phyloP scores from a whole-genome alignment of 495 filamentous ascomycete genomes.

The Polyplosphaeria fusca region DNA sequence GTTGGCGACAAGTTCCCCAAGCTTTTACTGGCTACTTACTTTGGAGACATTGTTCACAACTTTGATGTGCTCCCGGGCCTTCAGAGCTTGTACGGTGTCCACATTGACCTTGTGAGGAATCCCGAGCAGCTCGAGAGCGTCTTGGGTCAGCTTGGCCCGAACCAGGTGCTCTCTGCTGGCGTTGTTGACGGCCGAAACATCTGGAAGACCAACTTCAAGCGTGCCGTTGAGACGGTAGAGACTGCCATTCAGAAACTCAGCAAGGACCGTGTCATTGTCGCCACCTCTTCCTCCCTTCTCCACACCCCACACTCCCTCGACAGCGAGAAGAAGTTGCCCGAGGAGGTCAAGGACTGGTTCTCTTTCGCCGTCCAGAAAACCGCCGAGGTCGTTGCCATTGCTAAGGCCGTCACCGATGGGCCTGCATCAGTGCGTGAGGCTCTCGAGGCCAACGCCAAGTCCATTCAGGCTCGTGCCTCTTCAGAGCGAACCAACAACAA shows the following conservation, averaged over 20 bases:
- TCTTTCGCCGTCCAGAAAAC: conserved; percentile 96
- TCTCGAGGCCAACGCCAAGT: conserved; percentile 91
- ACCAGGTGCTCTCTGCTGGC: conserved; percentile 87
- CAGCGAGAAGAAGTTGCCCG: conserved; percentile 93
- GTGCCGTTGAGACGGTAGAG: conserved; percentile 83
- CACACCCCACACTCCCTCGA: conserved; percentile 96
- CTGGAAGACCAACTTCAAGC: conserved; percentile 98
- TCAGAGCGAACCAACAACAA: conserved; percentile 96
- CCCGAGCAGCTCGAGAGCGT: conserved; percentile 91
- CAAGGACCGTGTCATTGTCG: conserved; percentile 91
- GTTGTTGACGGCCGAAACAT: conserved; percentile 99
- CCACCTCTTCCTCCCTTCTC: conserved; percentile 93
- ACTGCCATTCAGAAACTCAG: conserved; percentile 87
- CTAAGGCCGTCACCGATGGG: conserved; percentile 91
- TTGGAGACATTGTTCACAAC: conserved; percentile 99
- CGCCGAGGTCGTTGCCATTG: conserved; percentile 82
- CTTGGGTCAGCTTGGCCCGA: conserved; percentile 68
- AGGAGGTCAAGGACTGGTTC: conserved; percentile 96
- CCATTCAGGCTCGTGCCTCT: conserved; percentile 79
- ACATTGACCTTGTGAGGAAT: conserved; percentile 94
- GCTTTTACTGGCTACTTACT: conserved; percentile 89
- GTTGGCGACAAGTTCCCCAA: conserved; percentile 74
- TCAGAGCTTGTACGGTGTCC: conserved; percentile 72
- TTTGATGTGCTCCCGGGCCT: conserved; percentile 73
- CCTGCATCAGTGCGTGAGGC: conserved; percentile 77